Percentiles rank a stretch among this genome's conserved stretches.
These are phyloP conservation scores for Lasiodiplodia citricola DNA, from an alignment of 2,329 filamentous ascomycete species.

Conservation along the genomic window DNA sequence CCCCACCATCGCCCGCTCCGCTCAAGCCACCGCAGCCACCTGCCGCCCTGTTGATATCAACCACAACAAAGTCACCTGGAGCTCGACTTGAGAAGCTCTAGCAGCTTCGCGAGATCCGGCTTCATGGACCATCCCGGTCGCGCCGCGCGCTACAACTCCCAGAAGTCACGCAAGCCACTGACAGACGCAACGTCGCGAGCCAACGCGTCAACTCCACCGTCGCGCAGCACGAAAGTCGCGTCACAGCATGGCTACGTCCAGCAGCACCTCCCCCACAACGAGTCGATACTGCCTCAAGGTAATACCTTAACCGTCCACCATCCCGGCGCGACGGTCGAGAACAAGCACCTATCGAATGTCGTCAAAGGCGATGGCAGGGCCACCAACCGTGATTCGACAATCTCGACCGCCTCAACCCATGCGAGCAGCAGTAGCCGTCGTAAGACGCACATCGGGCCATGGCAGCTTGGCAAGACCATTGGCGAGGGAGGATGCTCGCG, in stretches of 20 bases:
- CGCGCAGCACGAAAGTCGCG: conserved; percentile 7
- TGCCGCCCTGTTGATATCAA: not conserved
- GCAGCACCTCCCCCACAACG: conserved; percentile 47
- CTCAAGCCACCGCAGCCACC: not conserved
- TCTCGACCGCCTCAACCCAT: conserved; percentile 62
- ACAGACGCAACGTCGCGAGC: conserved; percentile 41
- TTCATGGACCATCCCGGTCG: conserved; percentile 38
- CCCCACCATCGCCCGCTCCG: not conserved
- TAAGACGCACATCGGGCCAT: conserved; percentile 86
- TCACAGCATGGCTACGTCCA: conserved; percentile 18
- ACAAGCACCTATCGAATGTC: conserved; percentile 60
- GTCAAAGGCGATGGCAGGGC: conserved; percentile 53
- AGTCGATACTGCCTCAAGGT: conserved; percentile 52
- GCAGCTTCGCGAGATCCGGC: conserved; percentile 7
- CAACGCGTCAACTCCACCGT: conserved; percentile 35
- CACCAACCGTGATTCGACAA: conserved; percentile 58
- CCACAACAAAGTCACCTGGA: not conserved
- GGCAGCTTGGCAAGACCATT: conserved; percentile 87
- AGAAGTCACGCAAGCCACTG: conserved; percentile 39
- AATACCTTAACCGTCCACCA: conserved; percentile 47
- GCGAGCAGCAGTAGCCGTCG: conserved; percentile 56
- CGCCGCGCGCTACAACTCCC: conserved; percentile 36
- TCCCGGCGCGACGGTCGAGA: conserved; percentile 41
- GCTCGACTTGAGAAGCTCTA: not conserved
- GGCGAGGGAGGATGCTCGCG: conserved; percentile 89